Percentiles rank a stretch among this genome's conserved stretches.
phyloP scores from a whole-genome alignment of 306 rosid species.

The Malus sylvestris region DNA sequence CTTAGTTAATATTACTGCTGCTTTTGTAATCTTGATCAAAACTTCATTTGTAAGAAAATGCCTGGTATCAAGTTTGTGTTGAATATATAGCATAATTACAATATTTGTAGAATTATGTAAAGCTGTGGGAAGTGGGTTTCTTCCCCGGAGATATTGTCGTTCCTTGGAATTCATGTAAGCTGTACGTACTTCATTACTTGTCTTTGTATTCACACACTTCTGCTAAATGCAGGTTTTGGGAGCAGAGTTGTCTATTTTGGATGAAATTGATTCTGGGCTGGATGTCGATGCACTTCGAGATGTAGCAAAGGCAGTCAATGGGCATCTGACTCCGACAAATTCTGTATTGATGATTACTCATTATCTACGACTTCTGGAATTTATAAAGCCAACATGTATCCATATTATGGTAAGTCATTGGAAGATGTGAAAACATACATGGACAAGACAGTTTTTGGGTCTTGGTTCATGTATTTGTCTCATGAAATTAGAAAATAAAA shows the following conservation, averaged over 20 bases:
- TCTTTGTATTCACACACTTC: neutral
- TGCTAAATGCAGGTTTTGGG: slow-evolving; percentile 64
- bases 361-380: slow-evolving; percentile 71
- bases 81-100: neutral
- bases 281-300: slow-evolving; percentile 94
- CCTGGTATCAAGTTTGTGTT: neutral
- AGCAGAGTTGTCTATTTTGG: slow-evolving; percentile 86
- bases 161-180: neutral
- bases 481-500: neutral
- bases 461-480: neutral
- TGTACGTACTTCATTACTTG: neutral
- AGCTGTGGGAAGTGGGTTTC: neutral
- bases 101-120: neutral
- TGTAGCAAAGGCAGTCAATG: slow-evolving; percentile 80
- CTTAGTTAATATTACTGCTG: neutral
- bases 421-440: slow-evolving; percentile 5
- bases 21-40: neutral
- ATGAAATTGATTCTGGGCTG: slow-evolving; percentile 96
- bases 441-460: neutral
- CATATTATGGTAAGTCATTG: slow-evolving; percentile 72
- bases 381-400: slow-evolving; percentile 61
- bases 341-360: slow-evolving; percentile 88
- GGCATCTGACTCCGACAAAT: slow-evolving; percentile 56
- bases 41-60: neutral
- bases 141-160: neutral